These are phyloP conservation scores for Claviceps sp. DNA, from an alignment of 2,329 filamentous ascomycete genomes.

Conservation along the genomic window DNA sequence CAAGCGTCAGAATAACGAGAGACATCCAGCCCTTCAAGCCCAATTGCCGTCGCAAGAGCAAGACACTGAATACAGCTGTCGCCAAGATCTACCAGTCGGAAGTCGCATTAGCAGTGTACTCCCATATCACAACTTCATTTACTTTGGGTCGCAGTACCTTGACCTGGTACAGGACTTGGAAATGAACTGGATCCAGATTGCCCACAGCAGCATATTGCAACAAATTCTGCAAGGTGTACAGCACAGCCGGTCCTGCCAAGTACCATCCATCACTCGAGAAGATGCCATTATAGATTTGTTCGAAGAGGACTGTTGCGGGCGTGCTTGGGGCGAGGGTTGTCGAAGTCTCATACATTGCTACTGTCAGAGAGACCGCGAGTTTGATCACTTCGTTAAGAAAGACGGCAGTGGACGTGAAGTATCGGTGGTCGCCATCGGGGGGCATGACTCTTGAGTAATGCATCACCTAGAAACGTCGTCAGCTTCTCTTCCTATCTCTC, in stretches of 20 bases:
- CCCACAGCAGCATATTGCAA: slow-evolving; percentile 84
- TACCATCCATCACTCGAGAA: slow-evolving; percentile 93
- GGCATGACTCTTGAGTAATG: slow-evolving; percentile 95
- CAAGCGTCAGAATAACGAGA: slow-evolving; percentile 64
- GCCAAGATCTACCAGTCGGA: slow-evolving; percentile 52
- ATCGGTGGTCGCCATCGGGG: slow-evolving; percentile 67
- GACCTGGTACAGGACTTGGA: slow-evolving; percentile 85
- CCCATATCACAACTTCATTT: neutral
- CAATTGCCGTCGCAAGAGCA: slow-evolving; percentile 59
- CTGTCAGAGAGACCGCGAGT: slow-evolving; percentile 69
- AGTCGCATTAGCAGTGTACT: too few species aligned
- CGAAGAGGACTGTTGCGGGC: slow-evolving; percentile 66
- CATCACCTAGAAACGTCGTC: slow-evolving; percentile 48
- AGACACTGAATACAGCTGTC: slow-evolving; percentile 74
- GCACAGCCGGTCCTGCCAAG: slow-evolving; percentile 70
- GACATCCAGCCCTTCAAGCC: slow-evolving; percentile 66
- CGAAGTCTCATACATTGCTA: slow-evolving; percentile 80
- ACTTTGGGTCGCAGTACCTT: slow-evolving; percentile 39
- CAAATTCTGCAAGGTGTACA: slow-evolving; percentile 90
- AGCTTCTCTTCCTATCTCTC: neutral
- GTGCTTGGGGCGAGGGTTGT: slow-evolving; percentile 63
- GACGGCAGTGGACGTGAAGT: slow-evolving; percentile 87
- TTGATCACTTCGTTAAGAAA: slow-evolving; percentile 91
- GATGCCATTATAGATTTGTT: slow-evolving; percentile 65
- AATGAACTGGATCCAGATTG: slow-evolving; percentile 83